Base-by-base conservation (phyloP, 495 filamentous ascomycete genomes). In the Xylaria bambusicola region DNA sequence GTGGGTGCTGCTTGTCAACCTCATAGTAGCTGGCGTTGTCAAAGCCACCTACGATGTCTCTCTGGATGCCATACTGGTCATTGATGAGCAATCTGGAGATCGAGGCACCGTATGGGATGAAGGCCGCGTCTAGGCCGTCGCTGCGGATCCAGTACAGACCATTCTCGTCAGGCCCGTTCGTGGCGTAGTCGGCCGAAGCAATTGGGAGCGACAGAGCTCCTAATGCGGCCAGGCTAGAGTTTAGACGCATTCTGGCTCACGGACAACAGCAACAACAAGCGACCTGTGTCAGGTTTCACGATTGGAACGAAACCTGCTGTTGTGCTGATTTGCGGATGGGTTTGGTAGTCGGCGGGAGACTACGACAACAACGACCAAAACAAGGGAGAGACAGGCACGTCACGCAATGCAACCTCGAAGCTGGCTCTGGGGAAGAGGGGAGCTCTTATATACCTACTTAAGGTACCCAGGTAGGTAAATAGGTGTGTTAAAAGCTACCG, bases 51-150 rank as follows among this genome's bases (percentile, higher is more conserved):
- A 92, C 81, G 26, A 94, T 77, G 71, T 94, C 91, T 59, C 80
- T 73, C 42, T 72, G 66, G 6, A 82, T 67, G 52, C 89, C 90
- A 58, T 86, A 68, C 50, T 84, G 82, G 73, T 93, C 90, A 35
- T 86, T 82, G 67, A 96, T 81, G 62, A 87, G 78, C 41, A 95
- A 75, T 48, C 90, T 88, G 33, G 87, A 84, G 52, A 95, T 80
- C 52, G 84, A 85, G 15, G 90, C 91, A 24, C 90, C 91, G 61
- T 94, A 93, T 1, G 89, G 79, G 48, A 93, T 88, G 71, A 94
- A 86, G 38, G 78, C 80, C 12, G 86, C 88, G 15, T 84, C 81
- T 73, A 94, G 91, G 40, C 87, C 87, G 42, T 84, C 78, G 40
- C 86, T 85, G 48, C 79, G 76, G 70, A 96, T 88, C 64, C 84